Evolutionary conservation across 2,329 filamentous ascomycete genomes (phyloP).

Genomic region (Pseudocercospora pini-densiflorae): DNA sequence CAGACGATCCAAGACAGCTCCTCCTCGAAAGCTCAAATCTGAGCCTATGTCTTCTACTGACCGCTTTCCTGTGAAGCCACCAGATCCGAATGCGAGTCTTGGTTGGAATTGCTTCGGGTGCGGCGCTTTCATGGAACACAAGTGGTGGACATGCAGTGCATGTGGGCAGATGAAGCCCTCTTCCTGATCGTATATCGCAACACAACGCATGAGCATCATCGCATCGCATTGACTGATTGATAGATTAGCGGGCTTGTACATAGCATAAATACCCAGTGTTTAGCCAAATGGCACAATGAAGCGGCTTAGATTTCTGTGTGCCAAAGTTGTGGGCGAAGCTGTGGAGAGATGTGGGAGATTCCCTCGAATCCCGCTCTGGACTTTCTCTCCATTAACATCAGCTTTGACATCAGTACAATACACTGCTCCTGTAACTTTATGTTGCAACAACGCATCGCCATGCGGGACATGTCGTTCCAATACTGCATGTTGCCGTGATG

Average conservation of each 20-base stretch:
- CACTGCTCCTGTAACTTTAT: too few relatives aligned
- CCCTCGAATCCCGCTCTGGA: too few relatives aligned
- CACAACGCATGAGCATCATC: not conserved
- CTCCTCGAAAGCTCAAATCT: constrained; percentile 5
- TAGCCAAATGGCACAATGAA: not conserved
- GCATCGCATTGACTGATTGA: not conserved
- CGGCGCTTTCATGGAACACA: constrained; percentile 65
- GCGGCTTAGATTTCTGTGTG: not conserved
- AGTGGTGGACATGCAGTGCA: constrained; percentile 67
- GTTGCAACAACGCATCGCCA: too few relatives aligned
- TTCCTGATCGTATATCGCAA: constrained; percentile 42
- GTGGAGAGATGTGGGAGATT: too few relatives aligned
- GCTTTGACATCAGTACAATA: too few relatives aligned
- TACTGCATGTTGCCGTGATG: too few relatives aligned
- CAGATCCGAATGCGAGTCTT: constrained; percentile 52
- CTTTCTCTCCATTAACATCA: too few relatives aligned
- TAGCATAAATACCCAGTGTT: not conserved
- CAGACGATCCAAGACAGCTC: constrained; percentile 28
- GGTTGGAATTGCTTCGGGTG: constrained; percentile 65
- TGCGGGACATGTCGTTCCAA: too few relatives aligned
- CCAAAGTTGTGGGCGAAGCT: too few relatives aligned
- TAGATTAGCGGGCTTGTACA: not conserved
- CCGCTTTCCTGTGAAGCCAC: constrained; percentile 14
- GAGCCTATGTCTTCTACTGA: constrained; percentile 12
- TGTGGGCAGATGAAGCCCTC: constrained; percentile 63